Evolutionary conservation across 805 yeast genomes (phyloP), one percentile per base, ranked within the genome.

Genomic region (Saccharomycopsis fodiens): DNA sequence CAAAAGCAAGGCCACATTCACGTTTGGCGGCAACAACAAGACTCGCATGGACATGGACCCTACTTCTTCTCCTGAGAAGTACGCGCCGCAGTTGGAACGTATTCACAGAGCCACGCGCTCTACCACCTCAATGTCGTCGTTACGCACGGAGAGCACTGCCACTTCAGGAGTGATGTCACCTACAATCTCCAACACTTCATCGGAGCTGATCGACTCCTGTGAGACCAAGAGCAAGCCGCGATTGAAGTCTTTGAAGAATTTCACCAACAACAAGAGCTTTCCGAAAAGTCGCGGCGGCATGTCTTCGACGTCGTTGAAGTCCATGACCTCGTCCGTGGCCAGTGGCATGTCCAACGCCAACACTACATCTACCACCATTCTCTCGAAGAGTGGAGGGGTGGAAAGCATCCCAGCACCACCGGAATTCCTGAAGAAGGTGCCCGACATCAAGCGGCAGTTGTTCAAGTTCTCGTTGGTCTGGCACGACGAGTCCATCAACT

Each of bases 401-500:
- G 60, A 58, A 13, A 47, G 60, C 3, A 45, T 61, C 1, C 64
- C 64, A 4, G 31, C 56, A 3, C 76, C 77, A 4, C 76, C 76
- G 2, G 78, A 73, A 49, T 55, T 77, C 31, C 59, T 62, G 37
- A 60, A 57, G 38, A 54, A 66, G 4, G 67, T 73, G 0, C 76
- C 79, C 2, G 73, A 70, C 22, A 59, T 73, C 7, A 57, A 63
- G 23, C 55, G 73, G 34, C 78, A 76, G n/a, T 52, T 63, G 20
- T 70, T 63, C 56, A 71, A 63, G 53, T 74, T 73, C 56, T 75
- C 72, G 32, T 55, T 75, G 31, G 61, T 66, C 3, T 56, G 68
- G 45, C 71, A 72, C 45, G 70, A 68, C 42, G 71, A 67, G 12
- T 53, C 71, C 3, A 55, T 66, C 16, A 65, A 67, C 35, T 63